Evolutionary conservation across 108 stramenopile species (phyloP).

Genomic region (Skeletonema potamos): DNA sequence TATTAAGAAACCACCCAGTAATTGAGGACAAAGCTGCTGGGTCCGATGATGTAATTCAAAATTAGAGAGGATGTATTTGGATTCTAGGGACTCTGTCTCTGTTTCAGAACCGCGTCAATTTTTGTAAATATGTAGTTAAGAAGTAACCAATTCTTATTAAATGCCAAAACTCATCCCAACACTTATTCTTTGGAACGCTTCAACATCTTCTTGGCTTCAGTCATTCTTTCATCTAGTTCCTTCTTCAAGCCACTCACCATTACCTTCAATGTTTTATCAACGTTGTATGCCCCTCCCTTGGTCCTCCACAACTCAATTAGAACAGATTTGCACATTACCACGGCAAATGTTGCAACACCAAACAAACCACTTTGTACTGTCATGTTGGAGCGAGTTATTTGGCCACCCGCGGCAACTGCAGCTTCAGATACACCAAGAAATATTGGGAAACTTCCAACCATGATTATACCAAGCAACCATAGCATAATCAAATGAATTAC

Average conservation of each 20-base stretch:
- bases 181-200: conserved; percentile 45
- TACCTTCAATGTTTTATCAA: conserved; percentile 62
- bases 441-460: conserved; percentile 73
- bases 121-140: background rate
- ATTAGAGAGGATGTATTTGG: background rate
- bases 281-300: conserved; percentile 81
- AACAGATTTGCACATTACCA: conserved; percentile 65
- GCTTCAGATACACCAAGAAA: conserved; percentile 71
- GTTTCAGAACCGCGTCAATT: too few species aligned
- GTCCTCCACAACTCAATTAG: conserved; percentile 71
- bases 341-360: conserved; percentile 58
- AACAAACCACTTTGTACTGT: conserved; percentile 55
- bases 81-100: background rate
- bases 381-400: conserved; percentile 21
- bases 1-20: background rate
- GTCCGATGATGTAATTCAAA: background rate
- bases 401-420: conserved; percentile 54
- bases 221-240: conserved; percentile 64
- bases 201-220: conserved; percentile 50
- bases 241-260: conserved; percentile 81
- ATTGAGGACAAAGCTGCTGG: background rate
- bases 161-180: background rate
- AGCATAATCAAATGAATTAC: conserved; percentile 66
- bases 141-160: background rate
- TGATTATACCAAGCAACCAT: conserved; percentile 63